Base-by-base conservation (phyloP, 148 eudicot species). In the Heliamphora exappendiculata region DNA sequence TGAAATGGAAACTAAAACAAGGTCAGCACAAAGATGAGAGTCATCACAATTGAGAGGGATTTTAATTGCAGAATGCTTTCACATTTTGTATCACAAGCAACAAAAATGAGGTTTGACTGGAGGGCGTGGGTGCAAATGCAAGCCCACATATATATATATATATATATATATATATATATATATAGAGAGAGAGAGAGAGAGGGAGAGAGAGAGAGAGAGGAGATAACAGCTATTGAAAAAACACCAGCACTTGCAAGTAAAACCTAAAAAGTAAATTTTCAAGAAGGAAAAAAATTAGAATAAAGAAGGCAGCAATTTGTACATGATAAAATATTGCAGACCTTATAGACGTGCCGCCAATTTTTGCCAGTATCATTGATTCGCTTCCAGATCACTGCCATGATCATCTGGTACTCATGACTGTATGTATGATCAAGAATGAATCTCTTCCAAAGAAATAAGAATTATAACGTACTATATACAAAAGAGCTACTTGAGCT, bases 281-380 rank as follows among this genome's bases (percentile, higher is more conserved):
- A 22, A 16, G 22, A 51, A 34, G 47, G 14, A 33, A 16, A 28
- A 16, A 54, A 50, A 29, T 24, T 0, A 33, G 47, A 47, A 5
- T 28, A 42, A 33, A 19, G 31, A 19, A 45, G 33, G 4, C 3
- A 44, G 66, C 19, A 72, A 29, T 7, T n/a, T 11, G 28, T 26
- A 41, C 31, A 57, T 14, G 14, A 58, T 24, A 17, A 73, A 66
- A 70, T 39, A 24, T 77, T 37, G 59, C 70, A 74, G 70, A 86
- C 92, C 92, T 89, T 89, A 79, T 86, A 89, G 14, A 89, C 94
- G 84, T 95, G 96, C 73, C 97, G 91, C 99, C 99, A 95, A 68
- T 95, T 93, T 84, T 95, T 93, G 57, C 98, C 94, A 72, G 94
- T 93, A 81, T 93, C 97, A 69, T 89, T 93, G 44, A 93, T 68